phyloP scores from a whole-genome alignment of 371 early-diverging fungal species.

The Haplosporangium sp. region DNA sequence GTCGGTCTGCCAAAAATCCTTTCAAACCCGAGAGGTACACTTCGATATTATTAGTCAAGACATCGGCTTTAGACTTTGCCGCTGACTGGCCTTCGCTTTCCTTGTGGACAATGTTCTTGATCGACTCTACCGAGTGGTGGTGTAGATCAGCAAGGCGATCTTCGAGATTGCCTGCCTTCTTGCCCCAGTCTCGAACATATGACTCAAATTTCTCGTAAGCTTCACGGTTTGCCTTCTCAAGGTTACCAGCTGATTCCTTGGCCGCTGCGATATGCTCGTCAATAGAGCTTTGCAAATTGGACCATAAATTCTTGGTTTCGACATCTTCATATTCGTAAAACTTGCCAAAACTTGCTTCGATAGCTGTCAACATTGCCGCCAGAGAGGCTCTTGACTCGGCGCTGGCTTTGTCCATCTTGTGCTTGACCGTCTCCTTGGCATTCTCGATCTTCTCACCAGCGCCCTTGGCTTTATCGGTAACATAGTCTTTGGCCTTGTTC shows the following conservation, averaged over 20 bases:
- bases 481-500: slow-evolving; percentile 17
- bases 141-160: slow-evolving; percentile 24
- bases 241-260: slow-evolving; percentile 20
- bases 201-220: slow-evolving; percentile 39
- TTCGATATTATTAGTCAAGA: slow-evolving; percentile 32
- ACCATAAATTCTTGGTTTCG: slow-evolving; percentile 42
- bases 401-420: slow-evolving; percentile 36
- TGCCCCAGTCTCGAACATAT: slow-evolving; percentile 41
- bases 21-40: slow-evolving; percentile 31
- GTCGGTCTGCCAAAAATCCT: slow-evolving; percentile 38
- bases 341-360: slow-evolving; percentile 36
- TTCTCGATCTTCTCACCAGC: slow-evolving; percentile 17
- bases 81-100: slow-evolving; percentile 20
- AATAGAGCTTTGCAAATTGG: slow-evolving; percentile 36
- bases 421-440: slow-evolving; percentile 26
- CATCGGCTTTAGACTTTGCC: slow-evolving; percentile 27
- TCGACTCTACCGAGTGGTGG: slow-evolving; percentile 21
- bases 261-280: slow-evolving; percentile 36
- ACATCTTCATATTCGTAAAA: slow-evolving; percentile 34
- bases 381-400: slow-evolving; percentile 29
- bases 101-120: slow-evolving; percentile 30
- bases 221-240: slow-evolving; percentile 37
- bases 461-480: slow-evolving; percentile 14
- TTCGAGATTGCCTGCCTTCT: slow-evolving; percentile 20
- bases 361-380: slow-evolving; percentile 40